Base-by-base conservation (phyloP, 441 rosid genomes). In the Arabidopsis lyrata region DNA sequence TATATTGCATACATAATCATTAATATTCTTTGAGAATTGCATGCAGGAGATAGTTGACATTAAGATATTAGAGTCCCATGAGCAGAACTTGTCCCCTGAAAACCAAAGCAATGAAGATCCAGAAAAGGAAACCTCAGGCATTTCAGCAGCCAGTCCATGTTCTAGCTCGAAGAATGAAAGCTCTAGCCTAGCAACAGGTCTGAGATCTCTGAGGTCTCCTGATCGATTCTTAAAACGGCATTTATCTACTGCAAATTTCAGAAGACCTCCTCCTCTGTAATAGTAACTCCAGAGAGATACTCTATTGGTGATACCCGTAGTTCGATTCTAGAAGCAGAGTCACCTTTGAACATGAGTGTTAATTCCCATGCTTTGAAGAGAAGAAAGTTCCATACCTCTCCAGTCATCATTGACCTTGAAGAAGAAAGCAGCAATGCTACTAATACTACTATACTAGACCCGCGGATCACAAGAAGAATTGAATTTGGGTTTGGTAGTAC, bases 281-380 rank as follows among this genome's bases (percentile, higher is more conserved):
- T 18, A 18, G 80, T 76, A 70, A 90, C 87, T 77, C 91, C 94
- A 2, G 77, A 75, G 60, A 85, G 74, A 73, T 60, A 77, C 2
- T 27, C 29, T 3, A 27, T 27, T 27, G 76, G 72, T 16, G 29
- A 27, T 27, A 27, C 73, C 71, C 14, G 65, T 80, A 76, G 77
- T 79, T 13, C 70, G 80, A 78, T 65, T 64, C 74, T 74, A 60
- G 93, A 87, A 81, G 77, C 48, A 57, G 95, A 88, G 53, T 83
- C 85, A 47, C 70, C 93, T 76, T 61, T 81, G 71, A 81, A 81
- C 81, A 58, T 48, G 42, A 95, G 99, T 69, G 92, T 82, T 73
- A 90, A 85, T 81, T 95, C 96, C 70, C 92, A 79, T 73, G 76
- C 80, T 68, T 82, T 78, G 66, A 93, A 91, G 78, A 84, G 87